phyloP scores from a whole-genome alignment of 2,329 filamentous ascomycete genomes.

The Pseudomassariella vexata region DNA sequence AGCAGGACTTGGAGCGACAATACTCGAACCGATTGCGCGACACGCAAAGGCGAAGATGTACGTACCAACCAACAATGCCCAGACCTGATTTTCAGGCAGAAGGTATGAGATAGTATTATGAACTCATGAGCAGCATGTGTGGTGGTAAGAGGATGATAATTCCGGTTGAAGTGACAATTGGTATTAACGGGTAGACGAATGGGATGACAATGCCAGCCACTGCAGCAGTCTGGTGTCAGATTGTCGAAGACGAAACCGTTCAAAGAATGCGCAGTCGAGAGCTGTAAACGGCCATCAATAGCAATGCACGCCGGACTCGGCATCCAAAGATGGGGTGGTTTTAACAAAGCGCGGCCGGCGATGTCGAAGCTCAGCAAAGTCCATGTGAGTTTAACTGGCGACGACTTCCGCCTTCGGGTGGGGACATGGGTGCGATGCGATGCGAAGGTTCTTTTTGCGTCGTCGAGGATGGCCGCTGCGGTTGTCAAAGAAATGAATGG shows the following conservation, averaged over 20 bases:
- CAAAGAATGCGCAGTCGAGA: background rate
- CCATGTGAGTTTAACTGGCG: background rate
- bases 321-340: background rate
- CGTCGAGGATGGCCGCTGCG: background rate
- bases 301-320: slow-evolving; percentile 2
- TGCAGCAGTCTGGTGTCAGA: no score
- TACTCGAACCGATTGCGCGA: no score
- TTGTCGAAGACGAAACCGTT: background rate
- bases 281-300: background rate
- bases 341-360: background rate
- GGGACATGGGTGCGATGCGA: slow-evolving; percentile 3
- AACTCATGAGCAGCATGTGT: no score
- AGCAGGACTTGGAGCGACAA: no score
- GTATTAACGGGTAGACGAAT: slow-evolving; percentile 6
- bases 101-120: no score
- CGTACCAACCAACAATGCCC: no score
- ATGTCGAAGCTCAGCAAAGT: background rate
- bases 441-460: slow-evolving; percentile 1
- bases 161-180: no score
- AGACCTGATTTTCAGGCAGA: no score
- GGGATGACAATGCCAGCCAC: slow-evolving; percentile 3
- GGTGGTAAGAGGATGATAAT: no score
- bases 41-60: no score
- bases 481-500: slow-evolving; percentile 5
- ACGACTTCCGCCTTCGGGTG: slow-evolving; percentile 3